Evolutionary conservation across 2,329 filamentous ascomycete genomes (phyloP), one percentile per base, ranked within the genome.

Genomic region (Ambrosiella xylebori): DNA sequence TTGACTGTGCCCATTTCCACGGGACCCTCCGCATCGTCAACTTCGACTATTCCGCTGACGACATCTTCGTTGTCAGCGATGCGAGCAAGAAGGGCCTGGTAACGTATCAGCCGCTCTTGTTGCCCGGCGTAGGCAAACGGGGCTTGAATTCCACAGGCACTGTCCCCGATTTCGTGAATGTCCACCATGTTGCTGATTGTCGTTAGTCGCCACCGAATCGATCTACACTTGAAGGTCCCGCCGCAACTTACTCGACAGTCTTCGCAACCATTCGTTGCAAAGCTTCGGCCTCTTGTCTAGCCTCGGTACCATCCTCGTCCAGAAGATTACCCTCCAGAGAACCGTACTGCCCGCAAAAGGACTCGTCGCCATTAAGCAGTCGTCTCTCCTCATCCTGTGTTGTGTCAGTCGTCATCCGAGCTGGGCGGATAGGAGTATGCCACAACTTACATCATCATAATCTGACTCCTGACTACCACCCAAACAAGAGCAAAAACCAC

Each of bases 241-340:
- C 13, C 1, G 3, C 3, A 44, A 65, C 74, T 62, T 72, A 84
- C 81, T 82, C 79, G 53, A 81, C 82, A 54, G 81, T 84, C 62
- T 77, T 77, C 51, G 78, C 77, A 38, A 84, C 78, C 3, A 84
- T 79, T 62, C 77, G 74, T 66, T 83, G 80, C 56, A 84, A 68
- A 59, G 81, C 80, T 67, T 84, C 81, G 51, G 75, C 78, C 68
- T 84, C 81, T 62, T 79, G 74, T 67, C 82, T 80, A 35, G 76
- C 75, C 66, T 84, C 81, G 61, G 80, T 71, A 8, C 78, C 78
- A 63, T 83, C 80, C 65, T 78, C 75, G 55, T 72, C 70, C 58
- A 73, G 75, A 62, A 78, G 64, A 58, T 77, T 73, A 47, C 84
- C 78, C 59, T 74, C 75, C 63, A 84, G 83, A 66, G 79, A 82